Conservation (phyloP, 192 early-diverging fungal species). For the Coemansia sp. region DNA sequence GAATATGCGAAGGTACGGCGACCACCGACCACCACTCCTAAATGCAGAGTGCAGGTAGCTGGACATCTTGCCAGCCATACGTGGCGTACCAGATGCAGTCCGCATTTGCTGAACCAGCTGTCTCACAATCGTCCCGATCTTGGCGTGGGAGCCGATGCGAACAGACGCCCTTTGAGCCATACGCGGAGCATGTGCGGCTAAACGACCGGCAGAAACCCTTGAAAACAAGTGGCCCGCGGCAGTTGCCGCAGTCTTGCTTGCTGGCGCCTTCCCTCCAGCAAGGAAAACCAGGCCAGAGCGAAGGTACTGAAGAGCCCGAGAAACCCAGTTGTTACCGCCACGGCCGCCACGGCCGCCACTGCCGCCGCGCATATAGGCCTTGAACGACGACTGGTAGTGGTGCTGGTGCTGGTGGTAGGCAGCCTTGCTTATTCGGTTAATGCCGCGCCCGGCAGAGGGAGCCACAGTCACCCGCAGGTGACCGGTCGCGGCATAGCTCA, state of each 20-base stretch:
- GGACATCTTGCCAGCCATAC: conserved; percentile 4
- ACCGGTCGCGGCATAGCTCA: conserved; percentile 19
- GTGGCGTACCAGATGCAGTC: conserved; percentile 1
- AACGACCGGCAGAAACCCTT: conserved; percentile 19
- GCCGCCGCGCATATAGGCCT: no score
- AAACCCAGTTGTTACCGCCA: conserved; percentile 15
- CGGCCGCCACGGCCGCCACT: conserved; percentile 2
- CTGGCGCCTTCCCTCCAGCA: not conserved
- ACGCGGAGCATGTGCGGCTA: conserved; percentile 18
- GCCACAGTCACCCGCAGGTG: conserved; percentile 8
- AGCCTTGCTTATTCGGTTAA: conserved; percentile 11
- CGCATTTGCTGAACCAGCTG: conserved; percentile 4
- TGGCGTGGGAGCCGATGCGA: conserved; percentile 1
- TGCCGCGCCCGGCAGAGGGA: not conserved
- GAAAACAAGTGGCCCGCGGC: conserved; percentile 3
- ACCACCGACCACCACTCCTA: conserved; percentile 39
- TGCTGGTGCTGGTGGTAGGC: conserved; percentile 24
- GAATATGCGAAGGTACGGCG: conserved; percentile 25
- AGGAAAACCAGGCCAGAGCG: conserved; percentile 9
- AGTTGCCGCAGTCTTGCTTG: not conserved
- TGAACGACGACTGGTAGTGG: no score
- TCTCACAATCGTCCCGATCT: conserved; percentile 8
- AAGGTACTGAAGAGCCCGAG: conserved; percentile 28
- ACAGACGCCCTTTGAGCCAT: conserved; percentile 4
- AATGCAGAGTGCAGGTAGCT: conserved; percentile 19